Percentiles rank a stretch among this genome's conserved stretches.
Conservation (phyloP, 1,284 basidiomycete species). For the Sphaerobolus stellatus region DNA sequence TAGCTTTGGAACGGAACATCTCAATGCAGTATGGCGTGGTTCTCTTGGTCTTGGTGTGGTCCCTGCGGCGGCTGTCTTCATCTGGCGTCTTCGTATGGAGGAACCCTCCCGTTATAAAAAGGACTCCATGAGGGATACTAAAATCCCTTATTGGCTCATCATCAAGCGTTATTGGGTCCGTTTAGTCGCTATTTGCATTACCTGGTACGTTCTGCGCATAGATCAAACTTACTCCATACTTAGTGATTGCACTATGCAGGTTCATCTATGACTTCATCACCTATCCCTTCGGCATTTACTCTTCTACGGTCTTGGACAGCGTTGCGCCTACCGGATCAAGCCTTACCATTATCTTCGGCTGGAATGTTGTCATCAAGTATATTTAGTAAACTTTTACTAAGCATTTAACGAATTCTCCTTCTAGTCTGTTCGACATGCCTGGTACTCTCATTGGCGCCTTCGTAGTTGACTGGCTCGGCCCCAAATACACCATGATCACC, state of each 20-base stretch:
- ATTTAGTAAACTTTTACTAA: slow-evolving; percentile 16
- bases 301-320: slow-evolving; percentile 70
- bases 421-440: slow-evolving; percentile 75
- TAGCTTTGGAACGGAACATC: slow-evolving; percentile 76
- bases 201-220: slow-evolving; percentile 51
- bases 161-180: slow-evolving; percentile 78
- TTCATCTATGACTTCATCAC: slow-evolving; percentile 85
- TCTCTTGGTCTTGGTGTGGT: slow-evolving; percentile 86
- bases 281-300: slow-evolving; percentile 79
- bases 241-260: slow-evolving; percentile 42
- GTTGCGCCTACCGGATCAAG: neutral
- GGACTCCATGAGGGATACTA: slow-evolving; percentile 72
- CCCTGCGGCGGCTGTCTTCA: slow-evolving; percentile 76
- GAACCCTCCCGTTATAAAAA: slow-evolving; percentile 73
- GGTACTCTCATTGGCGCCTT: slow-evolving; percentile 80
- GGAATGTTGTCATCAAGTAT: slow-evolving; percentile 77
- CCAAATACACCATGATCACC: slow-evolving; percentile 76
- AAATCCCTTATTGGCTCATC: slow-evolving; percentile 78
- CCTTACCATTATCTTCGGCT: slow-evolving; percentile 66
- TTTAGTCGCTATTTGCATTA: slow-evolving; percentile 66
- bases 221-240: slow-evolving; percentile 12
- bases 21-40: slow-evolving; percentile 85
- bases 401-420: slow-evolving; percentile 1
- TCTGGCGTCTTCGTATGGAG: slow-evolving; percentile 86
- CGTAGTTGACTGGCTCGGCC: slow-evolving; percentile 70